Conservation (phyloP, 768 basidiomycete species). For the Psilocybe azurescens region DNA sequence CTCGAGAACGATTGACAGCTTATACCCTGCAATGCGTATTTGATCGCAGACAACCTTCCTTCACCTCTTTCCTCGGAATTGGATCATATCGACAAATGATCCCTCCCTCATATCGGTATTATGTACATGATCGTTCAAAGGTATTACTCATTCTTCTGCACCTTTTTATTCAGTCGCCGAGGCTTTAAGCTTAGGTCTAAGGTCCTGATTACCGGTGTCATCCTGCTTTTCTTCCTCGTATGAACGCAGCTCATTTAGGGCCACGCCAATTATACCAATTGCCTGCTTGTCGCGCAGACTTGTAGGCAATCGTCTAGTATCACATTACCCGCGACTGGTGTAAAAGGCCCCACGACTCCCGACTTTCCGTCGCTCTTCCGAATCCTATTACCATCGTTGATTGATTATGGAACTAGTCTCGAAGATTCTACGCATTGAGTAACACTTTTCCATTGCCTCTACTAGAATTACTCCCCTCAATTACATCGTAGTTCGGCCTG, state of each 20-base stretch:
- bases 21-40: no score
- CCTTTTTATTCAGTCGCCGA: neutral
- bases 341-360: neutral
- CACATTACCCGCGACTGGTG: neutral
- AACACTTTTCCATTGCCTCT: neutral
- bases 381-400: neutral
- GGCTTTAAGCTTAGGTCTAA: neutral
- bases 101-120: no score
- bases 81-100: no score
- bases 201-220: neutral
- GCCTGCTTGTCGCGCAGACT: neutral
- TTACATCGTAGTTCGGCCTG: neutral
- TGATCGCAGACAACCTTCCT: no score
- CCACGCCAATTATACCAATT: neutral
- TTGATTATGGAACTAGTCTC: neutral
- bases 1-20: conserved; percentile 8
- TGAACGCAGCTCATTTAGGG: no score
- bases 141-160: neutral
- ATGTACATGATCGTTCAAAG: no score
- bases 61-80: no score
- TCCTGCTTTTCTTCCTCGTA: neutral
- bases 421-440: no score
- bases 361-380: neutral
- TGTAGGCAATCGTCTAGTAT: neutral
- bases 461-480: neutral